phyloP scores from a whole-genome alignment of 2,329 filamentous ascomycete species.

The Neopestalotiopsis sp. region DNA sequence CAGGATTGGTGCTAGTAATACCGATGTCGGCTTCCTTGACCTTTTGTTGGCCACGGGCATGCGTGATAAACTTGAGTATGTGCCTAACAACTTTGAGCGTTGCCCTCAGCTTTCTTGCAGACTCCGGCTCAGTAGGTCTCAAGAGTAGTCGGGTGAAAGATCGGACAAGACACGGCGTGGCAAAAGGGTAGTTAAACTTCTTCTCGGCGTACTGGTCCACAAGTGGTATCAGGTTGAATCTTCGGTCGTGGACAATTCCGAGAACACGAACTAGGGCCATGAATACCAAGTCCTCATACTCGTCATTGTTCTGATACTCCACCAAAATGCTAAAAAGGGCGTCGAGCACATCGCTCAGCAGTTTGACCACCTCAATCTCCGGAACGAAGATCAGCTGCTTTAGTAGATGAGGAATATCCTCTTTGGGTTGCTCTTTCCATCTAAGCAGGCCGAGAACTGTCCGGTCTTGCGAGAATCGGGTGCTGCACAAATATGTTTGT shows the following conservation, averaged over 20 bases:
- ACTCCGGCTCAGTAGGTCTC: slow-evolving; percentile 82
- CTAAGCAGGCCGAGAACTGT: slow-evolving; percentile 81
- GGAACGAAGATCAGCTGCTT: slow-evolving; percentile 90
- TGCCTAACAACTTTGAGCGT: slow-evolving; percentile 95
- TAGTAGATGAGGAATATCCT: slow-evolving; percentile 75
- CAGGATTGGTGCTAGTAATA: slow-evolving; percentile 73
- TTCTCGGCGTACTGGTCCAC: slow-evolving; percentile 91
- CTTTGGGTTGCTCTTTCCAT: slow-evolving; percentile 79
- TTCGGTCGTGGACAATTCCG: slow-evolving; percentile 90
- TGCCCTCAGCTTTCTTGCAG: slow-evolving; percentile 81
- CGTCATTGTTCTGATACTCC: slow-evolving; percentile 87
- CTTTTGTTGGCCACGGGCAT: slow-evolving; percentile 83
- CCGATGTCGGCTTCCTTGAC: slow-evolving; percentile 88
- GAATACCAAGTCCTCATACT: slow-evolving; percentile 92
- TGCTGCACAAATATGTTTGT: slow-evolving; percentile 91
- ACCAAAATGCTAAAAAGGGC: slow-evolving; percentile 90
- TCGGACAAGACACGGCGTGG: slow-evolving; percentile 83
- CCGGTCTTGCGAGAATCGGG: slow-evolving; percentile 90
- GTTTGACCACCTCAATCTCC: slow-evolving; percentile 96
- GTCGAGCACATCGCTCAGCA: slow-evolving; percentile 87
- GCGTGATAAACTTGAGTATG: slow-evolving; percentile 92
- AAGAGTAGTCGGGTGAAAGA: slow-evolving; percentile 85
- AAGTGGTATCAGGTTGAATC: slow-evolving; percentile 88
- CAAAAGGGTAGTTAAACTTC: slow-evolving; percentile 91
- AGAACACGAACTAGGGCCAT: slow-evolving; percentile 87